Evolutionary conservation across 345 rosid genomes (phyloP).

Genomic region (Rubroshorea leprosula): DNA sequence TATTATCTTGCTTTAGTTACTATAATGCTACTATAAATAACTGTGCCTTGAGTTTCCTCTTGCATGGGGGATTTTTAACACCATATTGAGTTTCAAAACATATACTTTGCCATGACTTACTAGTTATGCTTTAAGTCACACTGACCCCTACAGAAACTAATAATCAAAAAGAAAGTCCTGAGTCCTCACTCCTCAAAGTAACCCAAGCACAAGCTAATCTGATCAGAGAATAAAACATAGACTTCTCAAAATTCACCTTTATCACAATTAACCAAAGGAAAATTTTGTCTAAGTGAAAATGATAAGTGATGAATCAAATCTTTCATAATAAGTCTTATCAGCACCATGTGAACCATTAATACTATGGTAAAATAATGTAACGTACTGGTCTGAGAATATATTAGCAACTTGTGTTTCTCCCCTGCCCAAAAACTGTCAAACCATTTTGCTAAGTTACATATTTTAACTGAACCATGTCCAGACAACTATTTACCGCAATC

Average conservation of each 20-base stretch:
- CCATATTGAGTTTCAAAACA: too few species aligned
- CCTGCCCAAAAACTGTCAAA: neutral
- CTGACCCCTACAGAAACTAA: too few species aligned
- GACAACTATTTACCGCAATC: neutral
- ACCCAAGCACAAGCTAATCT: neutral
- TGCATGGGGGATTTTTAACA: neutral
- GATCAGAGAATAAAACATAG: neutral
- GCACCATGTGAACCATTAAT: neutral
- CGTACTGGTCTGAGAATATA: neutral
- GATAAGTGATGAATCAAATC: too few species aligned
- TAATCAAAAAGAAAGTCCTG: too few species aligned
- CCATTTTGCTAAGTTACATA: neutral
- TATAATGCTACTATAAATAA: neutral
- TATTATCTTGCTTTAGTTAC: neutral
- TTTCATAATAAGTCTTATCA: neutral
- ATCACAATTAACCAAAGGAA: neutral
- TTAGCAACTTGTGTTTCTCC: neutral
- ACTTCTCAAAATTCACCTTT: neutral
- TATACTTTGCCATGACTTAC: too few species aligned
- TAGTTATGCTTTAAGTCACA: too few species aligned
- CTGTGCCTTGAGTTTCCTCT: neutral
- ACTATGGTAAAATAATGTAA: neutral
- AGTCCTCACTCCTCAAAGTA: too few species aligned
- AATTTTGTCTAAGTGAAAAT: too few species aligned
- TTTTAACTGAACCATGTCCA: neutral